phyloP scores from a whole-genome alignment of 192 early-diverging fungal species.

The Tieghemiomyces parasiticus region DNA sequence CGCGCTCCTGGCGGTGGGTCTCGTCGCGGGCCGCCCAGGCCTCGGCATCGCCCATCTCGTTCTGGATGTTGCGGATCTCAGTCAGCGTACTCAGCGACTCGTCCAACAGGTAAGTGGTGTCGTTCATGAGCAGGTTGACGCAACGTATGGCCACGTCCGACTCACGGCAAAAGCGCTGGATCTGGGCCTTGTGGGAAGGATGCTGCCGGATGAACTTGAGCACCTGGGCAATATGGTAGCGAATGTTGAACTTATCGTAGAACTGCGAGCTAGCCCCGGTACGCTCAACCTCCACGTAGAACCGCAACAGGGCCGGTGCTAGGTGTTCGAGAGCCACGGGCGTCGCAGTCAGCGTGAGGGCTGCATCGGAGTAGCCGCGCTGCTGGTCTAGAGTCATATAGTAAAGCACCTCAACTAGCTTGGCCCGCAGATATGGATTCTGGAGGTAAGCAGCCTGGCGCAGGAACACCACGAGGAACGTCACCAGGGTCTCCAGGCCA shows the following conservation, averaged over 20 bases:
- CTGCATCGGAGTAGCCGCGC: constrained; percentile 28
- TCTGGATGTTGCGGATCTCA: constrained; percentile 69
- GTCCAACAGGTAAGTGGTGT: constrained; percentile 88
- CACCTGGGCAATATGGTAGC: constrained; percentile 89
- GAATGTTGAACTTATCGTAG: constrained; percentile 97
- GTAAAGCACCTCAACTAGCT: constrained; percentile 70
- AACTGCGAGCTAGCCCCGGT: constrained; percentile 87
- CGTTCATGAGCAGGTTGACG: constrained; percentile 85
- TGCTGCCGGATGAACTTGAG: constrained; percentile 70
- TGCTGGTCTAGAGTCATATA: constrained; percentile 23
- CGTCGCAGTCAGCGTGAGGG: constrained; percentile 55
- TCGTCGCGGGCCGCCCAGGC: constrained; percentile 30
- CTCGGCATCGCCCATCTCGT: constrained; percentile 47
- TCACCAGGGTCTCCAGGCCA: constrained; percentile 9
- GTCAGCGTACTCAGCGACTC: constrained; percentile 78
- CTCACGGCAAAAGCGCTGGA: background rate
- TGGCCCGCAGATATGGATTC: constrained; percentile 92
- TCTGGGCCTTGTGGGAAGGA: constrained; percentile 38
- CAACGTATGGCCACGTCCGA: constrained; percentile 64
- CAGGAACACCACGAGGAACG: constrained; percentile 68
- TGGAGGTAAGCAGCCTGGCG: constrained; percentile 62
- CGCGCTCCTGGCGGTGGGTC: constrained; percentile 40
- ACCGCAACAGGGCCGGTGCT: constrained; percentile 68
- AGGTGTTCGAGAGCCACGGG: constrained; percentile 57
- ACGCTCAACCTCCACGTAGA: constrained; percentile 95